Conservation (phyloP, 148 eudicot species). For the Amaranthus cruentus region DNA sequence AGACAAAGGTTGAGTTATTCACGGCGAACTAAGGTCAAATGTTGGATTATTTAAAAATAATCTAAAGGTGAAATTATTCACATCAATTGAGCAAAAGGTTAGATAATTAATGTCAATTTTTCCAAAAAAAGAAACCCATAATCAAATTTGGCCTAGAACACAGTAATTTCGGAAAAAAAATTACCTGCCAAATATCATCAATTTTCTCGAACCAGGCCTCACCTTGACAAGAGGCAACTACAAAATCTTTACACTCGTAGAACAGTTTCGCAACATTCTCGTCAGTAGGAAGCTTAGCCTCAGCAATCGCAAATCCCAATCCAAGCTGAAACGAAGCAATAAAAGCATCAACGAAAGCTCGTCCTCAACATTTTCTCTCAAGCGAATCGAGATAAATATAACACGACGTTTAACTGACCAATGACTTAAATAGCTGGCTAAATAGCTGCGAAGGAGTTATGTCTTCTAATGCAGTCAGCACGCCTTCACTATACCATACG, state of each 20-base stretch:
- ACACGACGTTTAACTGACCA: constrained; percentile 45
- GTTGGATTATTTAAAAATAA: too few species aligned
- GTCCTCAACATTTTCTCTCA: not conserved
- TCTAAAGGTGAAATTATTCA: too few species aligned
- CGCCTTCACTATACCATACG: constrained; percentile 60
- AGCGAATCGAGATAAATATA: not conserved
- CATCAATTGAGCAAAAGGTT: too few species aligned
- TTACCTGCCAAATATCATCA: constrained; percentile 87
- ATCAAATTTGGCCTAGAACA: too few species aligned
- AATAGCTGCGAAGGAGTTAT: constrained; percentile 69
- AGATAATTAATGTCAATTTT: too few species aligned
- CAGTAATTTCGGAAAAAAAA: too few species aligned
- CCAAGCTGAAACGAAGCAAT: constrained; percentile 55
- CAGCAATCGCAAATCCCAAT: constrained; percentile 73
- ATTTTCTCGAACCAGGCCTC: constrained; percentile 60
- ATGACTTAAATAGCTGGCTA: constrained; percentile 71
- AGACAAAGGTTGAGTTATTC: too few species aligned
- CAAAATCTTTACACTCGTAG: constrained; percentile 76
- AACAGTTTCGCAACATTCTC: constrained; percentile 55
- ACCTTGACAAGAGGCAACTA: constrained; percentile 60
- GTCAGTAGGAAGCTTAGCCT: constrained; percentile 52
- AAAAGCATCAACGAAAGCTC: not conserved
- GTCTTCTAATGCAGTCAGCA: constrained; percentile 56
- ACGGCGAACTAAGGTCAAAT: too few species aligned
- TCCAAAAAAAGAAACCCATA: too few species aligned